Evolutionary conservation across 2,329 filamentous ascomycete species (phyloP).

Genomic region (Penicillium sp.): DNA sequence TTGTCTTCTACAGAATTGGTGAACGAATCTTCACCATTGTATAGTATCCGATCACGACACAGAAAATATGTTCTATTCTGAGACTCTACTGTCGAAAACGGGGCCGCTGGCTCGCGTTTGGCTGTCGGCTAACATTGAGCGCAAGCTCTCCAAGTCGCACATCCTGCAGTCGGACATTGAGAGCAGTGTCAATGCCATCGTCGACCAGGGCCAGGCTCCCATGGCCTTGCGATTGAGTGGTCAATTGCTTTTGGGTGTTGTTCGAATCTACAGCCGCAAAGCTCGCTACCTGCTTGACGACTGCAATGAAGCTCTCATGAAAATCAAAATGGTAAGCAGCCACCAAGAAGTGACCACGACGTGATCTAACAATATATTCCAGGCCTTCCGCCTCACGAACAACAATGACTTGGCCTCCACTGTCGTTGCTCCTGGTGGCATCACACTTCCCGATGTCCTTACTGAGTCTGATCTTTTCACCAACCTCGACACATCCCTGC

Average conservation of each 20-base stretch:
- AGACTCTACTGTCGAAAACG: slow-evolving; percentile 92
- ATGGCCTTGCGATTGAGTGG: slow-evolving; percentile 93
- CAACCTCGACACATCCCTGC: slow-evolving; percentile 77
- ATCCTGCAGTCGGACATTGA: slow-evolving; percentile 93
- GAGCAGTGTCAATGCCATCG: slow-evolving; percentile 92
- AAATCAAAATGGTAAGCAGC: slow-evolving; percentile 88
- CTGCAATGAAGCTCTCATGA: slow-evolving; percentile 95
- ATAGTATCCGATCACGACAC: slow-evolving; percentile 10
- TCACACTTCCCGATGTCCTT: slow-evolving; percentile 87
- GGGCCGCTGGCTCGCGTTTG: slow-evolving; percentile 96
- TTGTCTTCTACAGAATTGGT: slow-evolving; percentile 20
- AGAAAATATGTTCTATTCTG: slow-evolving; percentile 87
- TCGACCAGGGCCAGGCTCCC: slow-evolving; percentile 86
- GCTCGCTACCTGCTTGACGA: slow-evolving; percentile 95
- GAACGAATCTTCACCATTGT: slow-evolving; percentile 38
- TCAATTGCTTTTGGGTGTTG: slow-evolving; percentile 90
- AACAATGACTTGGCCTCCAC: slow-evolving; percentile 94
- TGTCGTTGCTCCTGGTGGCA: slow-evolving; percentile 75
- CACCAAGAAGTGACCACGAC: neutral
- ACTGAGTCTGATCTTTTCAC: slow-evolving; percentile 92
- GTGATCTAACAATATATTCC: neutral
- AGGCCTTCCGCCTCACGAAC: slow-evolving; percentile 92
- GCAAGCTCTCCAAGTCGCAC: slow-evolving; percentile 96
- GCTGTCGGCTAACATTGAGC: slow-evolving; percentile 96
- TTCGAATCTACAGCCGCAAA: slow-evolving; percentile 96